A percentile compares a stretch with the other conserved stretches of the same genome.
Conservation (phyloP, 2,329 filamentous ascomycete genomes). For the Fusarium cyanostomum region DNA sequence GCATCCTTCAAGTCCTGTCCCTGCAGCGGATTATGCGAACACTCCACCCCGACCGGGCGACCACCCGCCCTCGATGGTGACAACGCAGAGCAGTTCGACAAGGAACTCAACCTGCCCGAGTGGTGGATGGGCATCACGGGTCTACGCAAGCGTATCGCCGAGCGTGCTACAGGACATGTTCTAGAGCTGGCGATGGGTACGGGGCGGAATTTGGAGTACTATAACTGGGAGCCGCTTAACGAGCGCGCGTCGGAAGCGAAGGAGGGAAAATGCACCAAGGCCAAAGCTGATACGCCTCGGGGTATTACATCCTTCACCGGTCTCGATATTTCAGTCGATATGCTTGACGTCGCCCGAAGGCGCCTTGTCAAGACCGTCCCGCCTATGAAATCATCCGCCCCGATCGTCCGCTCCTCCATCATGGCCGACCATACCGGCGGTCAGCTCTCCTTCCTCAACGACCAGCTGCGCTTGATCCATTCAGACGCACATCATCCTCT, state of each 20-base stretch:
- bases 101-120: conserved; percentile 66
- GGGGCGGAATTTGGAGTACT: conserved; percentile 68
- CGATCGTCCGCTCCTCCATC: conserved; percentile 47
- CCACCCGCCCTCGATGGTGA: conserved; percentile 57
- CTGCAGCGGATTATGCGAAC: conserved; percentile 44
- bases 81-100: conserved; percentile 66
- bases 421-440: conserved; percentile 49
- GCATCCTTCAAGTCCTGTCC: conserved; percentile 47
- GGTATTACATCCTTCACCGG: conserved; percentile 67
- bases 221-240: conserved; percentile 61
- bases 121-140: conserved; percentile 64
- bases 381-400: conserved; percentile 46
- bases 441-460: conserved; percentile 52
- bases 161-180: conserved; percentile 63
- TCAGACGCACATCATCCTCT: conserved; percentile 59
- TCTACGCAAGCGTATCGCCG: conserved; percentile 60
- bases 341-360: conserved; percentile 66
- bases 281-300: conserved; percentile 2
- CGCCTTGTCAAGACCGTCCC: conserved; percentile 60
- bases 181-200: conserved; percentile 72
- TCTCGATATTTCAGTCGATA: conserved; percentile 68
- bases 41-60: conserved; percentile 57
- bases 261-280: conserved; percentile 11
- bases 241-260: conserved; percentile 30
- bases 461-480: conserved; percentile 58